Evolutionary conservation across 371 early-diverging fungal species (phyloP).

Genomic region (Batrachochytrium dendrobatidis): DNA sequence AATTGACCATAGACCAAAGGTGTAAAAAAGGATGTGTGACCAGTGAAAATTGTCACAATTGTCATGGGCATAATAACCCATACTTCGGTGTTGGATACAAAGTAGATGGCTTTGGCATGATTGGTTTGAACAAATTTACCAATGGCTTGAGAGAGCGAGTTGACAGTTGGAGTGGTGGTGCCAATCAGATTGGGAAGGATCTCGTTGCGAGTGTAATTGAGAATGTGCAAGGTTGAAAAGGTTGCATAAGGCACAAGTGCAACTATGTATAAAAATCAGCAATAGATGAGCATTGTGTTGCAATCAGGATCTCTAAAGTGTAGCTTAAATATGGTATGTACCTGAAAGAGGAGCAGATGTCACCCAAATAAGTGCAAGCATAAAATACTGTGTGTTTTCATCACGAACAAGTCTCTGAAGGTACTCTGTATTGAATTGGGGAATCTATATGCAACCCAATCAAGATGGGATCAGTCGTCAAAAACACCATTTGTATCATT

Average conservation of each 20-base stretch:
- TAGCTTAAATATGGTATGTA: too few species aligned
- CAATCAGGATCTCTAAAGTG: too few species aligned
- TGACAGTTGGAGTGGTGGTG: constrained; percentile 21
- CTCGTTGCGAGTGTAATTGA: constrained; percentile 68
- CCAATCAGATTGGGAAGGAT: constrained; percentile 59
- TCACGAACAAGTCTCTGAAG: constrained; percentile 65
- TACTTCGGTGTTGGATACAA: constrained; percentile 74
- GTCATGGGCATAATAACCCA: constrained; percentile 65
- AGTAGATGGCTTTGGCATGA: constrained; percentile 61
- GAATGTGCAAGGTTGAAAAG: constrained; percentile 78
- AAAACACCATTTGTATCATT: background rate
- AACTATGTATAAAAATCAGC: constrained; percentile 50
- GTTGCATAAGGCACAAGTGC: constrained; percentile 74
- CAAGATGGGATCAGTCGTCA: background rate
- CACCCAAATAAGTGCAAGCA: constrained; percentile 75
- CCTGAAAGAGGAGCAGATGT: constrained; percentile 61
- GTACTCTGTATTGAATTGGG: constrained; percentile 56
- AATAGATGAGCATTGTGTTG: too few species aligned
- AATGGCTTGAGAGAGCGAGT: constrained; percentile 32
- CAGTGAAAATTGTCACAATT: constrained; percentile 46
- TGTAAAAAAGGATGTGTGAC: constrained; percentile 59
- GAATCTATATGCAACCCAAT: constrained; percentile 35
- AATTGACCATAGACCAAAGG: constrained; percentile 77
- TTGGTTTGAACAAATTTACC: constrained; percentile 57
- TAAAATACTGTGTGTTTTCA: constrained; percentile 81